Evolutionary conservation across 2,329 filamentous ascomycete species (phyloP).

Genomic region (Bretziella fagacearum): DNA sequence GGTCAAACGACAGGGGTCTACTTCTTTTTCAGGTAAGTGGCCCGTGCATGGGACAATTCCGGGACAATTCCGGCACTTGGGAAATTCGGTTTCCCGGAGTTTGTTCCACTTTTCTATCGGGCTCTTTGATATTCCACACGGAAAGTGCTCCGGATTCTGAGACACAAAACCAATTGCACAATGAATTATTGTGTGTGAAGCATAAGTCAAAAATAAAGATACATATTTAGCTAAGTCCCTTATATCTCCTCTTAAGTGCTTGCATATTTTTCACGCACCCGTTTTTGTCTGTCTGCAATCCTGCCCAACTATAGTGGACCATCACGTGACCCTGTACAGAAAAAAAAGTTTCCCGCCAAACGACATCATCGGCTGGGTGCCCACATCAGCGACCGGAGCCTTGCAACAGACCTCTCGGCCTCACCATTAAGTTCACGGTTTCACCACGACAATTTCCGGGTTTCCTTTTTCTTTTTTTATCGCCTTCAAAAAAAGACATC

Average conservation of each 20-base stretch:
- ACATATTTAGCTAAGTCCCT: too few relatives aligned
- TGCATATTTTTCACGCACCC: not conserved
- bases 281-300: not conserved
- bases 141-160: too few relatives aligned
- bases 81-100: not conserved
- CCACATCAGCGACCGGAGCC: constrained; percentile 6
- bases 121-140: too few relatives aligned
- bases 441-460: not conserved
- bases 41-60: constrained; percentile 10
- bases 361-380: constrained; percentile 12
- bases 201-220: too few relatives aligned
- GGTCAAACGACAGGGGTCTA: constrained; percentile 10
- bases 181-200: too few relatives aligned
- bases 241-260: not conserved
- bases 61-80: not conserved
- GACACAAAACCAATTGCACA: too few relatives aligned
- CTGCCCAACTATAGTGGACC: not conserved
- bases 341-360: constrained; percentile 13
- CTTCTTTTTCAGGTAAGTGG: constrained; percentile 7
- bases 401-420: constrained; percentile 4
- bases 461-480: constrained; percentile 1
- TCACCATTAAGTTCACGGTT: not conserved
- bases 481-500: constrained; percentile 1
- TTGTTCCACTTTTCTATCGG: constrained; percentile 10
- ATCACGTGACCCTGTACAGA: constrained; percentile 10